Conservation (phyloP, 805 yeast species). For the Hanseniaspora meyeri region DNA sequence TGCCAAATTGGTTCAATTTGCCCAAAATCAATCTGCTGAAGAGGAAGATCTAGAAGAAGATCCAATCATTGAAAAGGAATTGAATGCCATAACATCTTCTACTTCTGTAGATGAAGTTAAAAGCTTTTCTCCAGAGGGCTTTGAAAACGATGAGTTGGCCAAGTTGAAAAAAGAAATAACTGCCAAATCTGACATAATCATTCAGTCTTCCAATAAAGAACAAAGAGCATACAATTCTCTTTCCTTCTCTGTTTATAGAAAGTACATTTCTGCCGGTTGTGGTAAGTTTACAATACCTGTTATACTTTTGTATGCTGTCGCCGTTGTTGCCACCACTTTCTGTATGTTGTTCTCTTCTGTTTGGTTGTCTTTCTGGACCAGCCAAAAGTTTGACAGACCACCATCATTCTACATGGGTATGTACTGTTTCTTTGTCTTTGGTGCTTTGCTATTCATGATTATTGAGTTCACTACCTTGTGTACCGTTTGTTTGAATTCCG, state of each 20-base stretch:
- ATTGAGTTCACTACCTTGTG: slow-evolving; percentile 37
- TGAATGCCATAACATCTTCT: slow-evolving; percentile 16
- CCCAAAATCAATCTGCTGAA: slow-evolving; percentile 22
- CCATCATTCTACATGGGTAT: slow-evolving; percentile 60
- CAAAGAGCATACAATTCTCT: slow-evolving; percentile 21
- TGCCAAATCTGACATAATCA: slow-evolving; percentile 17
- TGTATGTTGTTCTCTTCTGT: slow-evolving; percentile 46
- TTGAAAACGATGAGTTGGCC: slow-evolving; percentile 15
- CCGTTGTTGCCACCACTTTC: slow-evolving; percentile 30
- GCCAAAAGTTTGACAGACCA: slow-evolving; percentile 36
- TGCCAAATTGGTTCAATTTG: slow-evolving; percentile 36
- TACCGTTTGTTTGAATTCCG: slow-evolving; percentile 41
- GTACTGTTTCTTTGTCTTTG: slow-evolving; percentile 48
- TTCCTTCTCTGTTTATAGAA: slow-evolving; percentile 23
- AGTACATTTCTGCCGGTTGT: slow-evolving; percentile 26
- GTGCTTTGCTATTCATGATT: slow-evolving; percentile 35
- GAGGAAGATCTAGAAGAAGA: slow-evolving; percentile 22
- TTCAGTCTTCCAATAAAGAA: slow-evolving; percentile 6
- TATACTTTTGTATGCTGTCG: slow-evolving; percentile 1
- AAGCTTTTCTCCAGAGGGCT: slow-evolving; percentile 10
- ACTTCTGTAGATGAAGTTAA: slow-evolving; percentile 13
- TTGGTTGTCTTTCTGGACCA: slow-evolving; percentile 78
- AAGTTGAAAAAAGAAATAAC: slow-evolving; percentile 16
- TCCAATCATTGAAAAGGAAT: slow-evolving; percentile 17
- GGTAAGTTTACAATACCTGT: slow-evolving; percentile 18